A percentile compares a stretch with the other conserved stretches of the same genome.
Evolutionary conservation across 169 alveolate genomes (phyloP).

Genomic region (Cryptosporidium sp.): DNA sequence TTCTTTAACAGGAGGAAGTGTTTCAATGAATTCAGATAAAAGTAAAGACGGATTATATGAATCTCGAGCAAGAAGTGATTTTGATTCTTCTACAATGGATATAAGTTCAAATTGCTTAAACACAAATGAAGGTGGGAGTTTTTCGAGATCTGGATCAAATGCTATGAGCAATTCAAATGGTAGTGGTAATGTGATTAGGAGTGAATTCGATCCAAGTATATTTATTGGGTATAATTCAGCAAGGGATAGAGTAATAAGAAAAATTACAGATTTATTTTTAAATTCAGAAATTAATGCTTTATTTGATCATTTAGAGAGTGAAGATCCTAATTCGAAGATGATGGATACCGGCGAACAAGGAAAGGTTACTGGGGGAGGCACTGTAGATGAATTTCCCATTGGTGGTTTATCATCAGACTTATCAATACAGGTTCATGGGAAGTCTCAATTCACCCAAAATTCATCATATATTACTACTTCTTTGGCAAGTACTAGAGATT

Average conservation of each 20-base stretch:
- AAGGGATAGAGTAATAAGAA: constrained; percentile 46
- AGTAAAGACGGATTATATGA: not conserved
- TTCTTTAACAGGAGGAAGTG: not conserved
- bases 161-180: not conserved
- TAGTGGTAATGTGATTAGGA: not conserved
- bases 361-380: too few relatives aligned
- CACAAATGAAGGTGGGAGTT: not conserved
- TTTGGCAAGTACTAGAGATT: constrained; percentile 36
- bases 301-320: not conserved
- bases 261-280: constrained; percentile 43
- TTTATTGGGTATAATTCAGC: constrained; percentile 66
- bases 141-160: not conserved
- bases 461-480: constrained; percentile 59
- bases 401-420: not conserved
- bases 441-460: not conserved
- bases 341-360: too few relatives aligned
- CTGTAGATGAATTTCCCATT: not conserved
- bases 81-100: not conserved
- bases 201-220: constrained; percentile 66
- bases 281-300: constrained; percentile 27
- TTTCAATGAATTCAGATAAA: not conserved
- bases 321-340: not conserved
- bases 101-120: not conserved
- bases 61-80: not conserved
- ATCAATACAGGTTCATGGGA: constrained; percentile 6